Evolutionary conservation across 192 early-diverging fungal species (phyloP).

Genomic region (Dissophora ornata): DNA sequence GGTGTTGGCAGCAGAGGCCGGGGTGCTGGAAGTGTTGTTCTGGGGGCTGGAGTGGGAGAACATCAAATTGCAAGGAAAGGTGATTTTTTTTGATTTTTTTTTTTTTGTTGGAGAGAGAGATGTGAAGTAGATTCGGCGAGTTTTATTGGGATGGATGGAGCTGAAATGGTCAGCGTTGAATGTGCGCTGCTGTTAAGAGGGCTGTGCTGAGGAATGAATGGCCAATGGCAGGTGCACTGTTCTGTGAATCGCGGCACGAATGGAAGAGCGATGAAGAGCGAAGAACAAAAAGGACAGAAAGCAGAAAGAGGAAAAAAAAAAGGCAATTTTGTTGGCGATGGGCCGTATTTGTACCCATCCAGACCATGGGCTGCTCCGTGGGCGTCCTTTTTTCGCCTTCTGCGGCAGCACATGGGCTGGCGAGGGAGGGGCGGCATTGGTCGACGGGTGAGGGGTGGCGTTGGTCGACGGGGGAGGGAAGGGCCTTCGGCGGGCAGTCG

Average conservation of each 20-base stretch:
- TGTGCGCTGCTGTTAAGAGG: constrained; percentile 3
- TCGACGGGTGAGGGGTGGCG: too few species aligned
- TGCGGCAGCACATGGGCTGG: too few species aligned
- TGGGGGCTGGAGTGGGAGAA: background rate
- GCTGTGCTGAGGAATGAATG: background rate
- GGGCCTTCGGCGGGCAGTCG: too few species aligned
- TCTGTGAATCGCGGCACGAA: background rate
- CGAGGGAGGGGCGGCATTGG: too few species aligned
- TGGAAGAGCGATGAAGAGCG: constrained; percentile 13
- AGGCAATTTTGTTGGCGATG: too few species aligned
- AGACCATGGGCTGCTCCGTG: too few species aligned
- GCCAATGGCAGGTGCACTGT: background rate
- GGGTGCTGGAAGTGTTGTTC: constrained; percentile 3
- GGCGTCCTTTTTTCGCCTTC: too few species aligned
- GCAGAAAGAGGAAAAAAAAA: background rate
- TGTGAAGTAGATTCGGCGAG: background rate
- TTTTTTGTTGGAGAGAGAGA: background rate
- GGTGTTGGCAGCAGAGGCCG: background rate
- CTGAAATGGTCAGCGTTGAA: background rate
- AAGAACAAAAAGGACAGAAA: constrained; percentile 5
- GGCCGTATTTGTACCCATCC: background rate
- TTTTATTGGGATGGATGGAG: background rate
- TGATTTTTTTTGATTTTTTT: background rate
- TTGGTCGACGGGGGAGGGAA: too few species aligned
- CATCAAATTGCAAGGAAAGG: background rate